Evolutionary conservation across 257 asterid species (phyloP).

Genomic region (Solanum pimpinellifolium): DNA sequence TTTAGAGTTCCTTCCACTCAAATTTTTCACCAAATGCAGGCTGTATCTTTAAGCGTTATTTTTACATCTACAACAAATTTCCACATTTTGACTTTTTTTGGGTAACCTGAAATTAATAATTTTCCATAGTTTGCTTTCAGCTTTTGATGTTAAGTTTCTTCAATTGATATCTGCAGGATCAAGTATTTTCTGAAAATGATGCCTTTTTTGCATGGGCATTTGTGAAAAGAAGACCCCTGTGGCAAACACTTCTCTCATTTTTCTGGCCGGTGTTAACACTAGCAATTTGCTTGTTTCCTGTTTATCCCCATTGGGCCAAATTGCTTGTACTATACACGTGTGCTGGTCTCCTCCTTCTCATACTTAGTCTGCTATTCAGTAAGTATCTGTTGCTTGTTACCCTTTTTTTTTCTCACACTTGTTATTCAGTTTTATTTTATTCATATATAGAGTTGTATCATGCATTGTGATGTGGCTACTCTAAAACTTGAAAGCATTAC

Average conservation of each 20-base stretch:
- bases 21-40: background rate
- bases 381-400: conserved; percentile 24
- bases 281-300: conserved; percentile 97
- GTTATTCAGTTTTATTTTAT: background rate
- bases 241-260: conserved; percentile 98
- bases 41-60: background rate
- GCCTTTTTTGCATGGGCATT: conserved; percentile 97
- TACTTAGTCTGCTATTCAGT: conserved; percentile 73
- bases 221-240: conserved; percentile 76
- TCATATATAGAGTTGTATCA: background rate
- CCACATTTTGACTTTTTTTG: background rate
- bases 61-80: background rate
- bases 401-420: background rate
- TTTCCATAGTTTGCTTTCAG: background rate
- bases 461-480: background rate
- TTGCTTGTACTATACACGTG: conserved; percentile 82
- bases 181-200: conserved; percentile 83
- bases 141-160: background rate
- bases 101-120: background rate
- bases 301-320: conserved; percentile 92
- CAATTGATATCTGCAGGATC: conserved; percentile 57
- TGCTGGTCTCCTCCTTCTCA: conserved; percentile 86
- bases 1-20: background rate
- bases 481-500: background rate
- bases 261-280: conserved; percentile 97